Evolutionary conservation across 176 grass and related monocot species (phyloP).

Genomic region (Stipa capillata): DNA sequence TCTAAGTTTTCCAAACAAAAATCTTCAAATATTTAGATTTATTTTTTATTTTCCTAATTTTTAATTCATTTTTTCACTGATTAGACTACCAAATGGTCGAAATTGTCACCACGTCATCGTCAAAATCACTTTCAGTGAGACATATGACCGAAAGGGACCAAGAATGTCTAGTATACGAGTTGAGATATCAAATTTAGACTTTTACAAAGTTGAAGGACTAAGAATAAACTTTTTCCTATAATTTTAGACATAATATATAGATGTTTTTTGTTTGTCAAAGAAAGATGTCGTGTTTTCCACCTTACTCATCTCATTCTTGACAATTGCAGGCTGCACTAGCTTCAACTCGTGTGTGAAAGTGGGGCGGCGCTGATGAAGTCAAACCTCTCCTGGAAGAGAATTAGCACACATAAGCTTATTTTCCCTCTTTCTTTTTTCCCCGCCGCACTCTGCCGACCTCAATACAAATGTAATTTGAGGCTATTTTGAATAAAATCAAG

Average conservation of each 20-base stretch:
- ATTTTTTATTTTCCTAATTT: too few relatives aligned
- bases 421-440: not conserved
- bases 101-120: too few relatives aligned
- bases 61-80: too few relatives aligned
- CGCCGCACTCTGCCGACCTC: not conserved
- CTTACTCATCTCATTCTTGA: not conserved
- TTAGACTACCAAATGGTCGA: too few relatives aligned
- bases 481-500: not conserved
- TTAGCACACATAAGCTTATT: not conserved
- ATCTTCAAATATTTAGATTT: too few relatives aligned
- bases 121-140: too few relatives aligned
- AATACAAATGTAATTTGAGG: not conserved
- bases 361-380: constrained; percentile 7
- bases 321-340: constrained; percentile 30
- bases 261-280: not conserved
- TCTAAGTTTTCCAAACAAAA: too few relatives aligned
- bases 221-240: not conserved
- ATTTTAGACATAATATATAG: not conserved
- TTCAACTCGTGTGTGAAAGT: constrained; percentile 20
- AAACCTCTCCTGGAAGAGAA: constrained; percentile 20
- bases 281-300: not conserved
- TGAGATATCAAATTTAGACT: not conserved
- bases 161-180: not conserved
- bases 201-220: not conserved
- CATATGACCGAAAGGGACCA: too few relatives aligned